Base-by-base conservation (phyloP, 2,329 filamentous ascomycete genomes). In the Periconia sp. region DNA sequence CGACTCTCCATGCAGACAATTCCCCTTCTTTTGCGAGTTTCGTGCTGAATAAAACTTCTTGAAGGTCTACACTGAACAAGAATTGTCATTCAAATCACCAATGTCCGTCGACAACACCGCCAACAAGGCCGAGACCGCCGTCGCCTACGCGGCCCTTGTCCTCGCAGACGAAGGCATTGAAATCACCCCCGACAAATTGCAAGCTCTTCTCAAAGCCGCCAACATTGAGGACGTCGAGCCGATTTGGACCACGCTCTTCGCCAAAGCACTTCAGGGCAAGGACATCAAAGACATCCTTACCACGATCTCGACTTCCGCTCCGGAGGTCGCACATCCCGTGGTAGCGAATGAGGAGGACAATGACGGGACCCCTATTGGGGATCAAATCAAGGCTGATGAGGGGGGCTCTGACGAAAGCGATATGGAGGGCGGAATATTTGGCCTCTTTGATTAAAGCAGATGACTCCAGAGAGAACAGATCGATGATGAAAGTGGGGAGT, bases 71-170 rank as follows among this genome's bases (percentile, higher is more conserved):
- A n/a, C n/a, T n/a, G n/a, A n/a, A n/a, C n/a, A n/a, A n/a, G n/a
- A n/a, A n/a, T n/a, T n/a, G n/a, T n/a, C n/a, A n/a, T n/a, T n/a
- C n/a, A n/a, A n/a, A n/a, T n/a, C n/a, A 13, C 13, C 26, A 38
- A 46, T 46, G 43, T 42, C 43, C 26, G 26, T 34, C 26, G 28
- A 28, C 35, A 19, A 18, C 15, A 31, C 30, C 34, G 43, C 40
- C 40, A 41, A 52, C 48, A 54, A 51, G n/a, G 47, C 56, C 16
- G 59, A 63, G 31, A 53, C 44, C 77, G 92, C 92, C 74, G 85
- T 86, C 74, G 95, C 92, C 73, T 97, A 96, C 84, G 94, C 94
- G 73, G 90, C 92, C 76, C 87, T 99, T 78, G 96, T 97, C 84
- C 89, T 97, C 76, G 92, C 92, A 77, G 94, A 99, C 84, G 92